Percentiles rank a stretch among this genome's conserved stretches.
phyloP scores from a whole-genome alignment of 192 early-diverging fungal genomes.

The Phlyctochytrium bullatum region DNA sequence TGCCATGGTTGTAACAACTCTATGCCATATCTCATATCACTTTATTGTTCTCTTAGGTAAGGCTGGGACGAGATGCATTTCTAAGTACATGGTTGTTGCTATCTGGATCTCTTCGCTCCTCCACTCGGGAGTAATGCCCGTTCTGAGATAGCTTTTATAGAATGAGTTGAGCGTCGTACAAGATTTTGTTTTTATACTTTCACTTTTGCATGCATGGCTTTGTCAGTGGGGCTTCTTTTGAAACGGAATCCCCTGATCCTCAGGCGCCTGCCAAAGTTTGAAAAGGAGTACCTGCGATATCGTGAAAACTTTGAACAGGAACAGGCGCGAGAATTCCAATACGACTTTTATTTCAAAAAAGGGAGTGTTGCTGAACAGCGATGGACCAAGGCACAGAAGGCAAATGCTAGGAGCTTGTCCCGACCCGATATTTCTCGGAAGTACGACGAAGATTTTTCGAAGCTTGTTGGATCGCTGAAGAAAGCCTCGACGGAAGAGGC shows the following conservation, averaged over 20 bases:
- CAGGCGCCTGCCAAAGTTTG: constrained; percentile 59
- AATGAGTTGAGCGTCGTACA: too few species aligned
- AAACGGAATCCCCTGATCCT: constrained; percentile 66
- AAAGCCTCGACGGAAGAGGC: constrained; percentile 62
- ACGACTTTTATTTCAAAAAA: constrained; percentile 76
- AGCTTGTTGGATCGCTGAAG: constrained; percentile 45
- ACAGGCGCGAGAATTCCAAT: constrained; percentile 53
- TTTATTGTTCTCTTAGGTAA: too few species aligned
- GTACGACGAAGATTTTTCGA: constrained; percentile 46
- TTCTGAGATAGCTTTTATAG: too few species aligned
- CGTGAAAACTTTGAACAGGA: constrained; percentile 56
- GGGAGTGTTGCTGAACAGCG: constrained; percentile 66
- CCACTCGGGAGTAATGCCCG: too few species aligned
- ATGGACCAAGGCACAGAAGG: constrained; percentile 43
- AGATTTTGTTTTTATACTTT: too few species aligned
- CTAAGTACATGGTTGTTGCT: too few species aligned
- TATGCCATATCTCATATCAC: too few species aligned
- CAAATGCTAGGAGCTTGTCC: not conserved
- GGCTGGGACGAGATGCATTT: too few species aligned
- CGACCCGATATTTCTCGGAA: constrained; percentile 15
- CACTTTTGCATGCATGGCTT: too few species aligned
- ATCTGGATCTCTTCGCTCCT: too few species aligned
- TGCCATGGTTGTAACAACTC: too few species aligned
- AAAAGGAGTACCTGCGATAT: constrained; percentile 65
- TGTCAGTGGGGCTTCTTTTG: constrained; percentile 62